Percentiles rank a stretch among this genome's conserved stretches.
phyloP scores from a whole-genome alignment of 2,329 filamentous ascomycete species.

The Dactylonectria macrodidyma region DNA sequence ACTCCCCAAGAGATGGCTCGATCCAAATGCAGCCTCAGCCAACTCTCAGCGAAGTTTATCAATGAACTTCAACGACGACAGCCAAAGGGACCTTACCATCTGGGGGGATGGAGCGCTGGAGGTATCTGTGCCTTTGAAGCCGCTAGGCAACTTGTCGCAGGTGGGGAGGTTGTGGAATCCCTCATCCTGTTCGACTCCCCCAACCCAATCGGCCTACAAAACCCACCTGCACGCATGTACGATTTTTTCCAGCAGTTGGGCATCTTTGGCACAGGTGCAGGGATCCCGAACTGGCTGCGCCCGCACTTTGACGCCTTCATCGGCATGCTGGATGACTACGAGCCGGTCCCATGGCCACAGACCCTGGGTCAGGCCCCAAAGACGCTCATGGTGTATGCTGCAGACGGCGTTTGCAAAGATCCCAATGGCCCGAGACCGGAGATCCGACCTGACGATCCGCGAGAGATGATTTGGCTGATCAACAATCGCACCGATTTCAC shows the following conservation, averaged over 20 bases:
- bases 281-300: conserved; percentile 80
- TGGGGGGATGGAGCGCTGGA: conserved; percentile 84
- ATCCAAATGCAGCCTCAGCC: conserved; percentile 35
- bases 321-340: conserved; percentile 77
- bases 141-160: conserved; percentile 71
- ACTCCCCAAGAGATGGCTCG: conserved; percentile 68
- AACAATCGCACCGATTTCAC: conserved; percentile 80
- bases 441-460: conserved; percentile 60
- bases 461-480: conserved; percentile 78
- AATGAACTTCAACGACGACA: conserved; percentile 80
- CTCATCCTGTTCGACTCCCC: conserved; percentile 78
- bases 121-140: conserved; percentile 81
- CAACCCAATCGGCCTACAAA: conserved; percentile 77
- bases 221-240: conserved; percentile 74
- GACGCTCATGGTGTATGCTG: conserved; percentile 79
- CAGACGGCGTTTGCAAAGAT: conserved; percentile 79
- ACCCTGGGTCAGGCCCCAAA: conserved; percentile 67
- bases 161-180: conserved; percentile 70
- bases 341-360: conserved; percentile 73
- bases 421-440: conserved; percentile 74
- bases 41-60: conserved; percentile 56
- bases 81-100: conserved; percentile 75
- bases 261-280: conserved; percentile 76
- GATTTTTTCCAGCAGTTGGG: conserved; percentile 82
- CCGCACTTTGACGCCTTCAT: conserved; percentile 81